phyloP scores from a whole-genome alignment of 2,329 filamentous ascomycete genomes.

The Penicillium sp. region DNA sequence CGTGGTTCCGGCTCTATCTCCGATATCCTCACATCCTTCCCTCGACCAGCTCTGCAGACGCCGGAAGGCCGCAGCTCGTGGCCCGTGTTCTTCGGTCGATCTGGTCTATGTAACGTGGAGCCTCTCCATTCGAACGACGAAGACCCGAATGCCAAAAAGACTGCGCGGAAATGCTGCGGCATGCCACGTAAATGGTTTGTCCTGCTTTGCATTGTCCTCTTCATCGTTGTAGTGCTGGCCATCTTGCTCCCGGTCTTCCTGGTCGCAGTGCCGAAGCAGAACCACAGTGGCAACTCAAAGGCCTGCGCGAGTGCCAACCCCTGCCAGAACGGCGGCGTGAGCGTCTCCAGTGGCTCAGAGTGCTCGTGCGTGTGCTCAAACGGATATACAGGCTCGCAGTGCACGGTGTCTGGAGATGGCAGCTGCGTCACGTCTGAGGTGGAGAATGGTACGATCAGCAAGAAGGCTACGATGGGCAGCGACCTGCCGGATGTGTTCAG shows the following conservation, averaged over 20 bases:
- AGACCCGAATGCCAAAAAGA: conserved; percentile 30
- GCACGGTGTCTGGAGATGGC: conserved; percentile 53
- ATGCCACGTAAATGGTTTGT: conserved; percentile 79
- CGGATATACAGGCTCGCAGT: conserved; percentile 73
- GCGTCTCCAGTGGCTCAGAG: conserved; percentile 64
- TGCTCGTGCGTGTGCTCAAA: conserved; percentile 90
- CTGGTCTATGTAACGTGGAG: conserved; percentile 36
- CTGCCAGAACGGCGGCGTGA: conserved; percentile 81
- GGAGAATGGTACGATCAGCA: conserved; percentile 41
- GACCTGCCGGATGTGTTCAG: conserved; percentile 74
- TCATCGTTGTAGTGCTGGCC: conserved; percentile 76
- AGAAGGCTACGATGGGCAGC: conserved; percentile 77
- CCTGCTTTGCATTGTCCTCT: conserved; percentile 62
- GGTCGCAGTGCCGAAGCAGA: conserved; percentile 59
- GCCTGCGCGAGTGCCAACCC: conserved; percentile 62
- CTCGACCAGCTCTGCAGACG: conserved; percentile 58
- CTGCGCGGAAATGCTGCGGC: conserved; percentile 72
- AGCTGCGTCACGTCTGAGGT: conserved; percentile 57
- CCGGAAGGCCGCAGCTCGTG: conserved; percentile 44
- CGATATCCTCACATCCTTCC: conserved; percentile 67
- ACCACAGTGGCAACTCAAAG: conserved; percentile 38
- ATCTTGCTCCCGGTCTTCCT: conserved; percentile 74
- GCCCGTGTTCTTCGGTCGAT: conserved; percentile 42
- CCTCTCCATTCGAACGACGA: conserved; percentile 26
- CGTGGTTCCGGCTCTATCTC: conserved; percentile 59